Evolutionary conservation across 1,284 basidiomycete genomes (phyloP), one percentile per base, ranked within the genome.

Genomic region (Taiwanofungus camphoratus): DNA sequence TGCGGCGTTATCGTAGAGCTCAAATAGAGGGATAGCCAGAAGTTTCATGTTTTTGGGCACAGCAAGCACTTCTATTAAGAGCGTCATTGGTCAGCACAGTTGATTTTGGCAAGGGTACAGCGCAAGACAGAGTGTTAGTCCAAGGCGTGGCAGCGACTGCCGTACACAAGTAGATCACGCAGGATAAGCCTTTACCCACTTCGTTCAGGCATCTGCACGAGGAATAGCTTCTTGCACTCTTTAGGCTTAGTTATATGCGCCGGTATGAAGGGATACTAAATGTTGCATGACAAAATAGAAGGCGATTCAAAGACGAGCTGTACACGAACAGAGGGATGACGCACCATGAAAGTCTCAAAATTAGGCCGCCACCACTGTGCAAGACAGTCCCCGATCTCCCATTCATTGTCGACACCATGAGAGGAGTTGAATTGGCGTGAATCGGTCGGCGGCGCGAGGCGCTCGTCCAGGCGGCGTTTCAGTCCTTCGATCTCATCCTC

Each of bases 1-100:
- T 6, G 92, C 91, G 7, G 92, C 90, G 54, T 98, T 98, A 64
- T 98, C 95, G 60, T 98, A 99, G 12, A 98, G 74, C 67, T 99
- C 95, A 58, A 95, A 97, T 23, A 99, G 71, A 0, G 95, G 95
- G 38, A 96, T 93, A 2, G 91, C 92, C 24, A 97, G 82, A 2
- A 98, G 77, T 65, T 98, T 98, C 94, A 98, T 97, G 67, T 99
- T 99, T 67, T 92, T 92, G 0, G 95, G 95, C 2, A 98, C 92
- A 1, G 92, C 92, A 11, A 99, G 80, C 8, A 94, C 87, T 65
- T 96, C 94, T 98, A 24, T 9, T 23, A 3, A 30, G 30, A 47
- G 31, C 15, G 16, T 12, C 22, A 29, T 8, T 29, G n/a, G n/a
- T 29, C 26, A 29, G 26, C n/a, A 29, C 26, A 29, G n/a, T n/a